Base-by-base conservation (phyloP, 176 grass and related monocot genomes). In the Zoysia pacifica region DNA sequence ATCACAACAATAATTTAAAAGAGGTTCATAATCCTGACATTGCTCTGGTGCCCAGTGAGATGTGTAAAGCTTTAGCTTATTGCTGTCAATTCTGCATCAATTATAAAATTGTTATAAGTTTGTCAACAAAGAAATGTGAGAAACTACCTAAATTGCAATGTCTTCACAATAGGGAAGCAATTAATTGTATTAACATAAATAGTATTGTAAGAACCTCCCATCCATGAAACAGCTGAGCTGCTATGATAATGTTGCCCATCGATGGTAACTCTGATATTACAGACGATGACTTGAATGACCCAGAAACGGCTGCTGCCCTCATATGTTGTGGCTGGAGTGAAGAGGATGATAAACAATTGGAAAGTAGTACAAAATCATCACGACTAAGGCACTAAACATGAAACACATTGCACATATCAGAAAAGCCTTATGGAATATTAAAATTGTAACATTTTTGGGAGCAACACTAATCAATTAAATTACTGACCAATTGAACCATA, bases 21-120 rank as follows among this genome's bases (percentile, higher is more conserved):
- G 88, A 50, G 96, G 92, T 84, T 95, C 96, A 65, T 93, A 93
- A 84, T 98, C 96, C 80, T 94, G 92, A 92, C 96, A 95, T 55
- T 79, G 81, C 74, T 93, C 85, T 70, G 86, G 72, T 76, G 96
- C 92, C 96, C 88, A 98, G 86, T 98, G 92, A 85, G 84, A 82
- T 14, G 88, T 93, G 67, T 89, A 94, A 41, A 81, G 85, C 70
- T 61, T 95, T 69, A 98, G 82, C 42, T 35, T 77, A 64, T 76
- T 69, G 4, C 90, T 92, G 79, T 95, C 86, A 86, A 99, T 99
- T 79, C 96, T 99, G 88, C 48, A 61, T 45, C 35, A 73, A 67
- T 9, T 11, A 72, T 67, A 88, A 3, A 62, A 51, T 28, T 20
- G 38, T 76, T 76, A 76, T 12, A 48, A 73, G 37, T n/a, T 67